Conservation (phyloP, 2,329 filamentous ascomycete genomes). For the Botrytis aclada region DNA sequence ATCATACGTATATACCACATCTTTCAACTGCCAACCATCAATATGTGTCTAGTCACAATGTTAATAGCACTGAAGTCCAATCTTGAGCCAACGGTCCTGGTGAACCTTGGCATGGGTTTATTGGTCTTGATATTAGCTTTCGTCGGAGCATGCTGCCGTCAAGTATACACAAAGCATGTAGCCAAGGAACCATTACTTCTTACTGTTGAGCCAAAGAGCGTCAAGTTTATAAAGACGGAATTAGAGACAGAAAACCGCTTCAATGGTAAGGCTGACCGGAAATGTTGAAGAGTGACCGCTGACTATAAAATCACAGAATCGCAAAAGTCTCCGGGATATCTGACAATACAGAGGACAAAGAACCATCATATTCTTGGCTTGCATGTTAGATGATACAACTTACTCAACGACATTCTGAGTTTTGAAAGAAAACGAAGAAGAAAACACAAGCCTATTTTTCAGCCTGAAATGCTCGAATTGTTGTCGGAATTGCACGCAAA, state of each 20-base stretch:
- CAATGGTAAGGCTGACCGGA: background rate
- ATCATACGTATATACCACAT: background rate
- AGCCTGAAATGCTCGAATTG: background rate
- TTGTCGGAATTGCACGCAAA: background rate
- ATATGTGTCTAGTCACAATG: constrained; percentile 13
- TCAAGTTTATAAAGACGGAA: background rate
- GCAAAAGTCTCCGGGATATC: background rate
- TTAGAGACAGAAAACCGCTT: background rate
- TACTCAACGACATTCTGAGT: background rate
- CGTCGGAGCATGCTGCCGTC: background rate
- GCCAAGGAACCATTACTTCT: constrained; percentile 8
- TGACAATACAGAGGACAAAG: background rate
- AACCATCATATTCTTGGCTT: background rate
- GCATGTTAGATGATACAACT: background rate
- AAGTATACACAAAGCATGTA: background rate
- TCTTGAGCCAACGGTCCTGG: background rate
- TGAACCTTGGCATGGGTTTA: constrained; percentile 8
- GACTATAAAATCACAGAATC: background rate
- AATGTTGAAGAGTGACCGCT: background rate
- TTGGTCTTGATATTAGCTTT: constrained; percentile 11
- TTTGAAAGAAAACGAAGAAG: background rate
- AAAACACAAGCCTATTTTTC: background rate
- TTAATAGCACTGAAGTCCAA: background rate
- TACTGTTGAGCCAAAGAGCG: constrained; percentile 5
- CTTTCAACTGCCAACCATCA: background rate